Conservation (phyloP, 148 eudicot species). For the Drosera capensis region DNA sequence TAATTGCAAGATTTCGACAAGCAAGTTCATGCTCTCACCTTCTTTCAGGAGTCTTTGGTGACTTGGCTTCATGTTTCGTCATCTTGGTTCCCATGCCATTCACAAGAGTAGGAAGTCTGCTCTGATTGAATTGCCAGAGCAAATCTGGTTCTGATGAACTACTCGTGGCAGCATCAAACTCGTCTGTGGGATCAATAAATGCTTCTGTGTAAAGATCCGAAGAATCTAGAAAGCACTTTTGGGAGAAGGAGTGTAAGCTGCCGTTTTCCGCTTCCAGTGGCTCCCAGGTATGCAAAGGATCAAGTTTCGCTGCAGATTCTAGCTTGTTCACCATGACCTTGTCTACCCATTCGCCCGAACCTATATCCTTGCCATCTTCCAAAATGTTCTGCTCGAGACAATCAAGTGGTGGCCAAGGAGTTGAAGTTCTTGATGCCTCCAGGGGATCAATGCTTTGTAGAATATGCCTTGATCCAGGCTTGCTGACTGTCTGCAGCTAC, state of each 20-base stretch:
- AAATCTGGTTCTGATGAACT: conserved; percentile 96
- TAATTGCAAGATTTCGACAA: too few relatives aligned
- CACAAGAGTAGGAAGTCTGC: conserved; percentile 42
- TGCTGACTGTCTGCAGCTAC: conserved; percentile 34
- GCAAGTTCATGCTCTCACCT: conserved; percentile 24
- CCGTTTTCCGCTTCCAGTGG: conserved; percentile 42
- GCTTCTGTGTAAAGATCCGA: conserved; percentile 44
- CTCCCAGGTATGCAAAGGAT: too few relatives aligned
- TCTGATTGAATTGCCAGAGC: conserved; percentile 79
- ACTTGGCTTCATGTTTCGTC: conserved; percentile 34
- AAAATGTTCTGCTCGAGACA: conserved; percentile 31
- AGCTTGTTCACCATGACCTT: conserved; percentile 96
- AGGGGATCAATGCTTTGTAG: conserved; percentile 73
- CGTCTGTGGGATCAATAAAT: conserved; percentile 61
- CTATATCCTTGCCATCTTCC: conserved; percentile 63
- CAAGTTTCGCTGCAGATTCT: conserved; percentile 34
- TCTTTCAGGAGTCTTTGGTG: conserved; percentile 39
- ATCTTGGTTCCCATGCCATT: conserved; percentile 39
- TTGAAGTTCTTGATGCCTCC: conserved; percentile 66
- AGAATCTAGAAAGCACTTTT: conserved; percentile 49
- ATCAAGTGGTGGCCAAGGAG: conserved; percentile 80
- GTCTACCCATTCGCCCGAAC: conserved; percentile 91
- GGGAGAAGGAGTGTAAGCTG: conserved; percentile 34
- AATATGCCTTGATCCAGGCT: conserved; percentile 43
- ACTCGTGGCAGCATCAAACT: conserved; percentile 89